A percentile compares a stretch with the other conserved stretches of the same genome.
Evolutionary conservation across 495 filamentous ascomycete genomes (phyloP).

Genomic region (Talaromyces liani): DNA sequence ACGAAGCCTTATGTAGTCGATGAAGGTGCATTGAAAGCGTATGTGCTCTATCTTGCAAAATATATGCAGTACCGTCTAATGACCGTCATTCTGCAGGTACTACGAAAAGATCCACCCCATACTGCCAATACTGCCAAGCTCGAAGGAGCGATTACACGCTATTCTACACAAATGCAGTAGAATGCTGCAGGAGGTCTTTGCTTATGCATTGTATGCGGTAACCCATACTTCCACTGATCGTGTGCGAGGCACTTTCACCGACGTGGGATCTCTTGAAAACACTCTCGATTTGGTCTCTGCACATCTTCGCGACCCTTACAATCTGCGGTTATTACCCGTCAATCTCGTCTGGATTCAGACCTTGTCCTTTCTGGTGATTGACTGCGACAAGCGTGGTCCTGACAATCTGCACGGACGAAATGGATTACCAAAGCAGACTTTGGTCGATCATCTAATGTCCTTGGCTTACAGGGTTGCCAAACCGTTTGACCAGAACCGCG

Average conservation of each 20-base stretch:
- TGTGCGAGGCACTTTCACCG: constrained; percentile 29
- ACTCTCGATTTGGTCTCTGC: constrained; percentile 42
- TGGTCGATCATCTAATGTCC: constrained; percentile 35
- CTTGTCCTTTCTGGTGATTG: constrained; percentile 37
- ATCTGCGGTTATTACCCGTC: constrained; percentile 26
- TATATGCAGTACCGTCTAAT: constrained; percentile 14
- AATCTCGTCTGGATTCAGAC: constrained; percentile 38
- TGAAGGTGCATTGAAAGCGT: constrained; percentile 36
- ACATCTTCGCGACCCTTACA: constrained; percentile 44
- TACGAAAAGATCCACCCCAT: constrained; percentile 63
- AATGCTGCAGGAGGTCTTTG: constrained; percentile 61
- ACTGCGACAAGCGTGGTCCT: constrained; percentile 37
- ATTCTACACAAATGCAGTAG: constrained; percentile 53
- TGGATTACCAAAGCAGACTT: constrained; percentile 31
- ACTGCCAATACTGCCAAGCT: constrained; percentile 66
- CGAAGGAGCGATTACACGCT: constrained; percentile 52
- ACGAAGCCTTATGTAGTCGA: constrained; percentile 36
- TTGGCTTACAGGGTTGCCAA: constrained; percentile 37
- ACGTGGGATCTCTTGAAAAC: constrained; percentile 33
- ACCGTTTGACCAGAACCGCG: constrained; percentile 30
- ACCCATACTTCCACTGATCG: constrained; percentile 34
- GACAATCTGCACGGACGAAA: constrained; percentile 39
- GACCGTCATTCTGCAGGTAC: constrained; percentile 42
- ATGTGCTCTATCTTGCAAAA: constrained; percentile 12
- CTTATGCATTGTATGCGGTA: constrained; percentile 54